Base-by-base conservation (phyloP, 2,329 filamentous ascomycete species). In the Cercospora zeae-maydis region DNA sequence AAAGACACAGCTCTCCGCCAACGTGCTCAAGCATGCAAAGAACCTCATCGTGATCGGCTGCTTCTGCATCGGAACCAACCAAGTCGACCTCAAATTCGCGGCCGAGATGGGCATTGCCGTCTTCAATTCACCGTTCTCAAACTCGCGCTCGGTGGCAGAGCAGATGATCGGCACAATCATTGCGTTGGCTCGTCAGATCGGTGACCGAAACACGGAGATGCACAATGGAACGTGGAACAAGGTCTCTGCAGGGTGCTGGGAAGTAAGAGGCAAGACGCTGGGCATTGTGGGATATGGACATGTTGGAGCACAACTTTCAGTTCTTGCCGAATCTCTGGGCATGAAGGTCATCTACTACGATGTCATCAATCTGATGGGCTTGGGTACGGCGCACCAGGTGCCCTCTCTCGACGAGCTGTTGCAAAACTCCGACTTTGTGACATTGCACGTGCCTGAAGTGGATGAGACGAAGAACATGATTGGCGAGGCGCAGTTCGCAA, bases 341-440 rank as follows among this genome's bases (percentile, higher is more conserved):
- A 97, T 99, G 93, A 88, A 84, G 14, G 95, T 99, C 73, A 93
- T 98, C 72, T 99, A 97, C 83, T 98, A 96, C 78, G 95, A 99
- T 77, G 88, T 96, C 6, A 79, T 96, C 66, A 96, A 93, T 70
- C 83, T 98, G 70, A 99, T 99, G 95, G 90, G 90, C 49, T 81
- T 99, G 75, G 95, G 95, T 61, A 96, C 90, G 10, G 87, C 93
- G 33, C 87, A 84, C 69, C 95, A 98, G 76, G 90, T 98, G 39
- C 81, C 88, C 4, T 89, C 86, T 0, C 81, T 99, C 21, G 84
- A 93, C 33, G 86, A 83, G 19, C 86, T 99, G 39, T 85, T 99
- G 49, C 81, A 84, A 61, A 82, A 88, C 70, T 87, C 93, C 49
- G 95, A 99, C 78, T 99, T 98, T 72, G 88, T 99, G 63, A 96